Evolutionary conservation across 768 basidiomycete species (phyloP).

Genomic region (Termitomyces sp.): DNA sequence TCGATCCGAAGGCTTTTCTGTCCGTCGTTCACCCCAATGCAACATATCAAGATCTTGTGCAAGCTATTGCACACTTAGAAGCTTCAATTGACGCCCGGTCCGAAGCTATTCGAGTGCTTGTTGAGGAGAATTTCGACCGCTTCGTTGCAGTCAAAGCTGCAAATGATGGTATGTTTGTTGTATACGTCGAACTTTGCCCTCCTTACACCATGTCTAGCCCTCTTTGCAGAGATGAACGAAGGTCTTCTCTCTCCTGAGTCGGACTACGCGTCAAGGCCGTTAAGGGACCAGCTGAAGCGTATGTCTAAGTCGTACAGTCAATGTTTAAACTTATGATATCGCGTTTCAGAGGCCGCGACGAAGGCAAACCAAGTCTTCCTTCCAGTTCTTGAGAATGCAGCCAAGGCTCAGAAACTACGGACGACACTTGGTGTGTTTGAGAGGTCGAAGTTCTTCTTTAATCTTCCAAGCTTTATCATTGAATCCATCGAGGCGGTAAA

Average conservation of each 20-base stretch:
- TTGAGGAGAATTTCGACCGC: constrained; percentile 97
- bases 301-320: constrained; percentile 20
- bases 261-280: constrained; percentile 80
- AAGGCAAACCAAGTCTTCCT: constrained; percentile 96
- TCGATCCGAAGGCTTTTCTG: constrained; percentile 93
- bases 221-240: constrained; percentile 92
- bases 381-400: constrained; percentile 92
- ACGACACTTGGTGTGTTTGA: constrained; percentile 95
- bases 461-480: constrained; percentile 86
- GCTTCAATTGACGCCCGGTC: constrained; percentile 86
- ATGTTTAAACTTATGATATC: neutral
- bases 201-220: constrained; percentile 45
- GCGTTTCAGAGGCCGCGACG: constrained; percentile 70
- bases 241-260: constrained; percentile 73
- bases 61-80: constrained; percentile 72
- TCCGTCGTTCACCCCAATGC: constrained; percentile 92
- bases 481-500: constrained; percentile 88
- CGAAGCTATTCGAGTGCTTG: constrained; percentile 90
- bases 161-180: constrained; percentile 71
- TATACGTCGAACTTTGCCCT: neutral
- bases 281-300: constrained; percentile 88
- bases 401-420: constrained; percentile 89
- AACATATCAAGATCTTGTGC: constrained; percentile 85
- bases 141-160: constrained; percentile 97
- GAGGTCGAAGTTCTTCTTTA: constrained; percentile 97